phyloP scores from a whole-genome alignment of 495 filamentous ascomycete species.

The Penicillium tannophilum region DNA sequence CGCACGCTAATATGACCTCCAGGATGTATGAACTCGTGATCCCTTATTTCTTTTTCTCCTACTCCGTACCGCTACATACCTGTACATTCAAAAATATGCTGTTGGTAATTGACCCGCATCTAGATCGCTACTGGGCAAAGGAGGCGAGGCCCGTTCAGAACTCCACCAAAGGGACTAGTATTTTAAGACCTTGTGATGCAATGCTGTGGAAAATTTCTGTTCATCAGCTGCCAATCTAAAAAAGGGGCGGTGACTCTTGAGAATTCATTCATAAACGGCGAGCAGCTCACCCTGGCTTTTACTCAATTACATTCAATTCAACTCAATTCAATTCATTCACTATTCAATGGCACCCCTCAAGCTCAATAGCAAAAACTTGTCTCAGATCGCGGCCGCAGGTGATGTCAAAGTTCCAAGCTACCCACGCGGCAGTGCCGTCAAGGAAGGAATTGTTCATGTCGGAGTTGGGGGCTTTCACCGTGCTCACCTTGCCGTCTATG shows the following conservation, averaged over 20 bases:
- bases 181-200: constrained; percentile 1
- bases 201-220: neutral
- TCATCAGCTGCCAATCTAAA: neutral
- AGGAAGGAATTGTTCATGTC: constrained; percentile 53
- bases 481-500: constrained; percentile 50
- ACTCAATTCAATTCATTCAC: neutral
- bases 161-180: neutral
- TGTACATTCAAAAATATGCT: neutral
- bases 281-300: neutral
- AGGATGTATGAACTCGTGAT: constrained; percentile 1
- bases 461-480: constrained; percentile 54
- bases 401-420: constrained; percentile 40
- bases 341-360: constrained; percentile 42
- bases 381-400: constrained; percentile 34
- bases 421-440: constrained; percentile 40
- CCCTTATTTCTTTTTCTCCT: neutral
- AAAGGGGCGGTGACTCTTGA: neutral
- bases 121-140: neutral
- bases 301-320: neutral
- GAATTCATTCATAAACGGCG: neutral
- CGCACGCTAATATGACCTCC: constrained; percentile 1
- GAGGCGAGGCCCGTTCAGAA: neutral
- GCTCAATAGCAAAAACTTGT: constrained; percentile 42
- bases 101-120: constrained; percentile 1
- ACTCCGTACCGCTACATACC: neutral